phyloP scores from a whole-genome alignment of 2,329 filamentous ascomycete species.

The Penicillium crustosum region DNA sequence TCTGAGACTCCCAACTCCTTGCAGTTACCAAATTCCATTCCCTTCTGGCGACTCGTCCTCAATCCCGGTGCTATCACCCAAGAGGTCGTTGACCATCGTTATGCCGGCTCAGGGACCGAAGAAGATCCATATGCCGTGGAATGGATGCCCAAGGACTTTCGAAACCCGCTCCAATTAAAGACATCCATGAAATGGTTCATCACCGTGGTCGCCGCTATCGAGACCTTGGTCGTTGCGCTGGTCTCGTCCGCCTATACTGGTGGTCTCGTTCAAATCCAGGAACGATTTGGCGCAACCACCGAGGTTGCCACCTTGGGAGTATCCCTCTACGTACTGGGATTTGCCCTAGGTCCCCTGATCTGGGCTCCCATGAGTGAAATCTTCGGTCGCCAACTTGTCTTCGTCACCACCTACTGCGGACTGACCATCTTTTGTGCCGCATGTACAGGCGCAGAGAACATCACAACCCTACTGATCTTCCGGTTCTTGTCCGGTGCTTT shows the following conservation, averaged over 20 bases:
- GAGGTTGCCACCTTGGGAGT: slow-evolving; percentile 46
- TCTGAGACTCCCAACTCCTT: slow-evolving; percentile 9
- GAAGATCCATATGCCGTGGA: slow-evolving; percentile 46
- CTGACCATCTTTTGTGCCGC: slow-evolving; percentile 64
- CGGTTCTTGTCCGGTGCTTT: slow-evolving; percentile 67
- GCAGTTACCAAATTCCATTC: slow-evolving; percentile 25
- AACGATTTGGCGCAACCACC: slow-evolving; percentile 35
- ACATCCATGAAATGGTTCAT: slow-evolving; percentile 42
- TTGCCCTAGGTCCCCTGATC: slow-evolving; percentile 48
- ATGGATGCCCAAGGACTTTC: slow-evolving; percentile 45
- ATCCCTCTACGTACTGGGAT: slow-evolving; percentile 49
- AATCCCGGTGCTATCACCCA: slow-evolving; percentile 38
- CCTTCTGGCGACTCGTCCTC: slow-evolving; percentile 36
- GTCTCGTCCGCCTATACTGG: slow-evolving; percentile 47
- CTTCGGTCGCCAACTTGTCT: slow-evolving; percentile 40
- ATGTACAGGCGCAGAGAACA: slow-evolving; percentile 57
- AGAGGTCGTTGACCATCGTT: slow-evolving; percentile 34
- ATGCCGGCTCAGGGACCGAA: slow-evolving; percentile 42
- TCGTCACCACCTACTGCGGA: slow-evolving; percentile 34
- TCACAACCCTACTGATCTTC: slow-evolving; percentile 62
- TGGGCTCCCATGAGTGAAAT: slow-evolving; percentile 45
- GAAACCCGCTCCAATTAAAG: slow-evolving; percentile 43
- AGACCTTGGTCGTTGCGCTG: slow-evolving; percentile 45
- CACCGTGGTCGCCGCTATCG: slow-evolving; percentile 39
- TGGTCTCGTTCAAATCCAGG: slow-evolving; percentile 37